phyloP scores from a whole-genome alignment of 495 filamentous ascomycete genomes.

The Thermochaetoides thermophila region DNA sequence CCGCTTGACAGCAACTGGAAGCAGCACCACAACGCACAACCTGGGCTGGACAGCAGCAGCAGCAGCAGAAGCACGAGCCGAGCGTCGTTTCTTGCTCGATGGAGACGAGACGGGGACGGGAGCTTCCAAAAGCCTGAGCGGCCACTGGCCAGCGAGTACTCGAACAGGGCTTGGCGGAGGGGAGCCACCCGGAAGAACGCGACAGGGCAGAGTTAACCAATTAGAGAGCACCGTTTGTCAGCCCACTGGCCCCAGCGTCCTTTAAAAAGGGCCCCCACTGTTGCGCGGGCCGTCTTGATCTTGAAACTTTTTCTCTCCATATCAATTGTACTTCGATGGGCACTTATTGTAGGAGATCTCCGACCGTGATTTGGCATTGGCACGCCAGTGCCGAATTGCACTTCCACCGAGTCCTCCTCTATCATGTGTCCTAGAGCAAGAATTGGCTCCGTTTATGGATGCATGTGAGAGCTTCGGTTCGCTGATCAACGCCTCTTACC shows the following conservation, averaged over 20 bases:
- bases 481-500: slow-evolving; percentile 43
- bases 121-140: no score
- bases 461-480: slow-evolving; percentile 36
- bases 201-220: slow-evolving; percentile 14
- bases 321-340: slow-evolving; percentile 41
- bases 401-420: slow-evolving; percentile 40
- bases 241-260: no score
- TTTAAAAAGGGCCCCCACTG: slow-evolving; percentile 12
- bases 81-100: no score
- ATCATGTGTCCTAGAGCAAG: slow-evolving; percentile 45
- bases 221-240: slow-evolving; percentile 14
- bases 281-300: slow-evolving; percentile 14
- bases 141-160: no score
- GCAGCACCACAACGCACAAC: no score
- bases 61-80: no score
- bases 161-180: no score
- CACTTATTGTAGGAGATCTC: slow-evolving; percentile 78
- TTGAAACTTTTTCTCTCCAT: slow-evolving; percentile 25
- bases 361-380: slow-evolving; percentile 16
- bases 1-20: no score
- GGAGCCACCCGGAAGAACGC: slow-evolving; percentile 10
- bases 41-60: no score
- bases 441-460: slow-evolving; percentile 44
- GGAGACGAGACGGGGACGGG: no score
- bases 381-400: slow-evolving; percentile 3